Conservation (phyloP, 1,284 basidiomycete genomes). For the Inonotus obliquus region DNA sequence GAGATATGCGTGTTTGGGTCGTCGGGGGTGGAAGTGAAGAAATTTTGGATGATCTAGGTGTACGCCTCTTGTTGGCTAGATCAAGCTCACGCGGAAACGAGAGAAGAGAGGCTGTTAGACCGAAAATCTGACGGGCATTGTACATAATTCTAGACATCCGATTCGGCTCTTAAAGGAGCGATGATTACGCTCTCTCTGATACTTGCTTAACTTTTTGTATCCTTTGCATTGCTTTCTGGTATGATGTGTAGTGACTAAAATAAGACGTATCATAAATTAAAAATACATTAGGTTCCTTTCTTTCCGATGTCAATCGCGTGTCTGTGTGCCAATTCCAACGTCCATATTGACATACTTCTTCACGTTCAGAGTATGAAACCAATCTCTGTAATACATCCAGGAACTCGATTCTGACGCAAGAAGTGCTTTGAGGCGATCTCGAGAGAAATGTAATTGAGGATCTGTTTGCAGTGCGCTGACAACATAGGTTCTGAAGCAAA, state of each 20-base stretch:
- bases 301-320: no score
- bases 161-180: no score
- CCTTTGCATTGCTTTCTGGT: not conserved
- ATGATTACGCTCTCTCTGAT: no score
- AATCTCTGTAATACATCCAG: constrained; percentile 12
- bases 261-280: no score
- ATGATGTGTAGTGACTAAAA: no score
- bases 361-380: constrained; percentile 2
- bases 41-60: constrained; percentile 21
- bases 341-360: constrained; percentile 8
- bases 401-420: constrained; percentile 26
- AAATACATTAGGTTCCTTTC: no score
- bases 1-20: constrained; percentile 21
- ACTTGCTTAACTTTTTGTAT: not conserved
- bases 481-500: constrained; percentile 39
- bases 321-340: not conserved
- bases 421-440: constrained; percentile 33
- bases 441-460: constrained; percentile 33
- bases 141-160: no score
- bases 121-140: not conserved
- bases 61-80: constrained; percentile 3
- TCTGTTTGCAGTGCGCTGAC: constrained; percentile 40
- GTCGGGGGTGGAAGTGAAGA: constrained; percentile 23
- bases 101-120: not conserved
- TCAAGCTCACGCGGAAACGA: not conserved